phyloP scores from a whole-genome alignment of 129 eudicot genomes.

The Ambrosia artemisiifolia region DNA sequence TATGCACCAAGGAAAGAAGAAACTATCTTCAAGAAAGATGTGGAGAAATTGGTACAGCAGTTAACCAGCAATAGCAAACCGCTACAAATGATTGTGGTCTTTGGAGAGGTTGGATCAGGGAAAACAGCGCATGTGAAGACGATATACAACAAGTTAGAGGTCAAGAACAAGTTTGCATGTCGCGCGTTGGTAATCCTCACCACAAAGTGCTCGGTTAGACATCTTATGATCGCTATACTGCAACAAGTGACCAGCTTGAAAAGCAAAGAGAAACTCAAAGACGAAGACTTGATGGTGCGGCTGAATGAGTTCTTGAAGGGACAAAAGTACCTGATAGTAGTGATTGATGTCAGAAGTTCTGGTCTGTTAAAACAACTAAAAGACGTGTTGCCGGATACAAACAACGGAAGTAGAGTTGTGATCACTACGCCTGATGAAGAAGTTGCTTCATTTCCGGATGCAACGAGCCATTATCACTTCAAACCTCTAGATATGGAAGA shows the following conservation, averaged over 20 bases:
- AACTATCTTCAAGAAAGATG: constrained; percentile 30
- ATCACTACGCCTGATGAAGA: constrained; percentile 36
- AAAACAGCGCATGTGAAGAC: constrained; percentile 35
- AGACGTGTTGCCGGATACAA: constrained; percentile 22
- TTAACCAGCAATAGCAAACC: constrained; percentile 19
- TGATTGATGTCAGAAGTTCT: constrained; percentile 32
- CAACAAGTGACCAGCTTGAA: background rate
- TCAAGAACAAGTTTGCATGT: constrained; percentile 25
- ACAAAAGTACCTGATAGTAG: constrained; percentile 38
- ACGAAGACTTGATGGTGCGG: constrained; percentile 5
- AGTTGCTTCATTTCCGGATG: constrained; percentile 9
- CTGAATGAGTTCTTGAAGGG: constrained; percentile 19
- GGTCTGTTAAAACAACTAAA: constrained; percentile 17
- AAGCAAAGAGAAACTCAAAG: constrained; percentile 10
- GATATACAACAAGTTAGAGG: constrained; percentile 30
- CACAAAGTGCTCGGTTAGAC: constrained; percentile 7
- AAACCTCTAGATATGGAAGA: constrained; percentile 22
- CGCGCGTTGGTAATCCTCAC: constrained; percentile 28
- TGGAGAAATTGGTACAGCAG: constrained; percentile 28
- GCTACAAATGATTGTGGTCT: constrained; percentile 29
- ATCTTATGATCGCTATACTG: constrained; percentile 29
- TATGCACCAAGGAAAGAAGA: constrained; percentile 22
- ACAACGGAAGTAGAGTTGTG: constrained; percentile 42
- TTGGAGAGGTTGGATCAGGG: constrained; percentile 38
- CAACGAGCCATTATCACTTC: constrained; percentile 5